A percentile compares a stretch with the other conserved stretches of the same genome.
phyloP scores from a whole-genome alignment of 441 rosid species.

The Erodium trifolium region DNA sequence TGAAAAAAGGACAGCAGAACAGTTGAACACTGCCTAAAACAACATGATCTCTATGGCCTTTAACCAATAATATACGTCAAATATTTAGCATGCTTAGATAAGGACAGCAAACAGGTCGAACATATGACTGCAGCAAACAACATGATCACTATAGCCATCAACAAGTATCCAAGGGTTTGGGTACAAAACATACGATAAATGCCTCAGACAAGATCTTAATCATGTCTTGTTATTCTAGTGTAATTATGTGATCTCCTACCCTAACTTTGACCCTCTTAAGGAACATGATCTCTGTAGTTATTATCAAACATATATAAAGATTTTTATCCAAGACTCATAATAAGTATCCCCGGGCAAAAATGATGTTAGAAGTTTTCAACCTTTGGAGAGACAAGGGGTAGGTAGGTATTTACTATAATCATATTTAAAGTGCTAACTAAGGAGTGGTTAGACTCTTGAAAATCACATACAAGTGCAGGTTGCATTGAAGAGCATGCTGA shows the following conservation, averaged over 20 bases:
- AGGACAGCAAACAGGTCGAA: neutral
- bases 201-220: neutral
- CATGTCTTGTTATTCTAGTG: constrained; percentile 2
- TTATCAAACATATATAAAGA: neutral
- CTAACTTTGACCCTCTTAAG: neutral
- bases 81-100: neutral
- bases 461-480: neutral
- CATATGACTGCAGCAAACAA: neutral
- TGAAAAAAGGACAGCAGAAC: neutral
- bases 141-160: neutral
- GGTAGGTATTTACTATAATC: neutral
- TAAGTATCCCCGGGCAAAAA: neutral
- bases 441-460: neutral
- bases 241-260: neutral
- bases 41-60: constrained; percentile 1
- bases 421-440: neutral
- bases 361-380: neutral
- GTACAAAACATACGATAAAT: neutral
- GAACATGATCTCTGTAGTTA: neutral
- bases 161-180: neutral
- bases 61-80: neutral
- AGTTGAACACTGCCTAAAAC: neutral
- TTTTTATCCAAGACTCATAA: neutral
- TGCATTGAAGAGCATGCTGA: neutral
- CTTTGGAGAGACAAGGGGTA: neutral